phyloP scores from a whole-genome alignment of 73 alveolate genomes.

The Uronychia binucleata region DNA sequence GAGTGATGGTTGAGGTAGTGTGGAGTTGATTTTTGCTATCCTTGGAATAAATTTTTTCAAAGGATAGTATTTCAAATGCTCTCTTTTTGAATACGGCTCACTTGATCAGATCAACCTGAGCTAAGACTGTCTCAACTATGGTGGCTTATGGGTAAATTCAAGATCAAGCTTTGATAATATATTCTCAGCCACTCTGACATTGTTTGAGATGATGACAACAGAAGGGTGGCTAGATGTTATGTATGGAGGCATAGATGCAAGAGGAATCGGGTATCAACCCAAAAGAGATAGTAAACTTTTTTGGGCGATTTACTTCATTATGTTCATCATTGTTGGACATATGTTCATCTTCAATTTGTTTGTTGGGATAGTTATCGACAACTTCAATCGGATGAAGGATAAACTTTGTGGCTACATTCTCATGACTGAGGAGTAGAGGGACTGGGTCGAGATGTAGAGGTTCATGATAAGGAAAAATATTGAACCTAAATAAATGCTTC shows the following conservation, averaged over 20 bases:
- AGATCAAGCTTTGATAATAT: slow-evolving; percentile 45
- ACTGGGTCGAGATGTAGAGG: slow-evolving; percentile 43
- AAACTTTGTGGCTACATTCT: slow-evolving; percentile 21
- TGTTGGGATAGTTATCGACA: slow-evolving; percentile 30
- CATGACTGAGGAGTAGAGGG: slow-evolving; percentile 17
- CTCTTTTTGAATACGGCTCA: background rate
- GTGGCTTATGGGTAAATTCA: slow-evolving; percentile 35
- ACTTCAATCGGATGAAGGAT: slow-evolving; percentile 40
- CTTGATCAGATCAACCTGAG: background rate
- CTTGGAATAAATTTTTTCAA: slow-evolving; percentile 39
- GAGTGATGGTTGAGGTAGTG: too few relatives aligned
- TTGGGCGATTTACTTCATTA: slow-evolving; percentile 14
- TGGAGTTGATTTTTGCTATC: slow-evolving; percentile 63
- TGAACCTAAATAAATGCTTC: slow-evolving; percentile 4
- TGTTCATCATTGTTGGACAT: slow-evolving; percentile 39
- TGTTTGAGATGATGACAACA: slow-evolving; percentile 42
- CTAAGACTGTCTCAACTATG: slow-evolving; percentile 32
- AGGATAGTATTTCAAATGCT: slow-evolving; percentile 26
- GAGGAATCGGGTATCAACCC: slow-evolving; percentile 36
- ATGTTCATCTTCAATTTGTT: slow-evolving; percentile 42
- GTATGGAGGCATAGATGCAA: slow-evolving; percentile 44
- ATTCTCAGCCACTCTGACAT: slow-evolving; percentile 20
- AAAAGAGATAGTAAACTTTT: background rate
- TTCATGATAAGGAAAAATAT: background rate
- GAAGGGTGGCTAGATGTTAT: slow-evolving; percentile 47